phyloP scores from a whole-genome alignment of 2,329 filamentous ascomycete genomes.

The Ophiostoma piceae region DNA sequence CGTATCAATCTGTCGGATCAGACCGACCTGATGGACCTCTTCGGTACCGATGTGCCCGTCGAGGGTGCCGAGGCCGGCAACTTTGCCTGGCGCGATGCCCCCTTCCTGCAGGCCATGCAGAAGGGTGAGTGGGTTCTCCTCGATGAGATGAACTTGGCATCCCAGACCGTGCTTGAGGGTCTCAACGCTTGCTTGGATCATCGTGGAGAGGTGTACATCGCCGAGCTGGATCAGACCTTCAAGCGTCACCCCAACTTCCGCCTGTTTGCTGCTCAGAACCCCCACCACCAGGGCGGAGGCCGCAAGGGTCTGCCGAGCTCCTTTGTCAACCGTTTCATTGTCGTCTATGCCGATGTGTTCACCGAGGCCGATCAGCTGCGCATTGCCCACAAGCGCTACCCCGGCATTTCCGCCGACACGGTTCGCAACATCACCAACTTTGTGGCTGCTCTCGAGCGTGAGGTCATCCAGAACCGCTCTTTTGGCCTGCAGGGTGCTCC shows the following conservation, averaged over 20 bases:
- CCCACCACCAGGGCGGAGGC: constrained; percentile 92
- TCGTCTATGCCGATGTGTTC: constrained; percentile 93
- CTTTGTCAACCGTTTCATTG: constrained; percentile 96
- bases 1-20: constrained; percentile 97
- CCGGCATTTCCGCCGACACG: constrained; percentile 52
- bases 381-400: constrained; percentile 76
- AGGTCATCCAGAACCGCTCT: constrained; percentile 55
- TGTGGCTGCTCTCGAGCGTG: constrained; percentile 70
- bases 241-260: constrained; percentile 81
- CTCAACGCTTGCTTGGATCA: constrained; percentile 96
- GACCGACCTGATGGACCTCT: constrained; percentile 94
- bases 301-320: constrained; percentile 91
- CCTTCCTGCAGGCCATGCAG: constrained; percentile 95
- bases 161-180: constrained; percentile 92
- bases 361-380: constrained; percentile 70
- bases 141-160: constrained; percentile 98
- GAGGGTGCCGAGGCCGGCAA: constrained; percentile 87
- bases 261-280: constrained; percentile 96
- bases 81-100: constrained; percentile 93
- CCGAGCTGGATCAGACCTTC: constrained; percentile 92
- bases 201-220: constrained; percentile 89
- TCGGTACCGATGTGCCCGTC: constrained; percentile 91
- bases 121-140: constrained; percentile 92
- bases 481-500: constrained; percentile 66
- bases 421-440: constrained; percentile 69